Base-by-base conservation (phyloP, 2,329 filamentous ascomycete species). In the Talaromyces sp. region DNA sequence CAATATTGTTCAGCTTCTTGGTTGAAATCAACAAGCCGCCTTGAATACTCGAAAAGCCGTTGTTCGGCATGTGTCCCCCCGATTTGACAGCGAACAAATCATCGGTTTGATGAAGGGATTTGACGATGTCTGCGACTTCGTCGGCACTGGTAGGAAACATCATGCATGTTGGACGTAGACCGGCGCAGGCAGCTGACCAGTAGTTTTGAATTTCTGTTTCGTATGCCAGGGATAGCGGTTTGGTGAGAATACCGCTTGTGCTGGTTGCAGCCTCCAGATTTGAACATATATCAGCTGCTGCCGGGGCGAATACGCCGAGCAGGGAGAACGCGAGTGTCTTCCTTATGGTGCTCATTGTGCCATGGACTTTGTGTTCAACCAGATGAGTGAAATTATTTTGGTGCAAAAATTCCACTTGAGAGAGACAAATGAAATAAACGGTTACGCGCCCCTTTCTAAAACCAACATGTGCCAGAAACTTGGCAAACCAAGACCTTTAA, bases 61-160 rank as follows among this genome's bases (percentile, higher is more conserved):
- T 76, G 61, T 79, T 81, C 1, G 76, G 77, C 60, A 77, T 77
- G 65, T 81, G 79, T 0, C 78, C 78, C 8, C 82, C 82, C 10
- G 79, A 77, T 68, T 82, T 78, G 71, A 85, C 77, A 24, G 83
- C 85, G 53, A 87, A 83, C 6, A 82, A 70, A 58, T 80, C 81
- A 41, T 77, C 73, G 49, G 77, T 77, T 35, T 77, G 70, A 8
- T 75, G 76, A 13, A 86, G 75, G 31, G 81, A 74, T 27, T 75
- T 77, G 53, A 87, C 75, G n/a, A 84, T 77, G 10, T 76, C 74
- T 0, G 82, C 76, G 41, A 86, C 82, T 66, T 86, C 81, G 17
- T 78, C 70, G 0, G 78, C 73, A 35, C 75, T 82, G 13, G 73
- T 73, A 2, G 82, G 82, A 49, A 76, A 75, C 53, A 82, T 72